phyloP scores from a whole-genome alignment of 768 basidiomycete species.

The Panaeolus cyanescens region DNA sequence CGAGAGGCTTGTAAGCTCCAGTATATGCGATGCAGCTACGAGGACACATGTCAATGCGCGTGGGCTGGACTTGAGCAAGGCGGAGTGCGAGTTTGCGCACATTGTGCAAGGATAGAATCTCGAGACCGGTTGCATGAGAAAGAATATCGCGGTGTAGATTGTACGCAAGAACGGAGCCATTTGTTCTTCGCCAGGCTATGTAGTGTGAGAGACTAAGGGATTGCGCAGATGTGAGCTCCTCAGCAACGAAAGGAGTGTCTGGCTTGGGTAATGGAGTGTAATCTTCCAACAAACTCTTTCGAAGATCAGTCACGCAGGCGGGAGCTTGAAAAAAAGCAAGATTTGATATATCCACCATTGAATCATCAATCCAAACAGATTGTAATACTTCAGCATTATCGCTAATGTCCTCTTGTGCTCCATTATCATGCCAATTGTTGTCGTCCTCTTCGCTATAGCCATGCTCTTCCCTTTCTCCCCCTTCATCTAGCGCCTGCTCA shows the following conservation, averaged over 20 bases:
- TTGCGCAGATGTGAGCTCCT: not conserved
- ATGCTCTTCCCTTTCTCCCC: no score
- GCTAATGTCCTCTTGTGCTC: no score
- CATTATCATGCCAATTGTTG: no score
- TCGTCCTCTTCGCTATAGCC: no score
- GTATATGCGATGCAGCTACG: constrained; percentile 26
- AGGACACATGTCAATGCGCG: constrained; percentile 6
- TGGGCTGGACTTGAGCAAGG: constrained; percentile 13
- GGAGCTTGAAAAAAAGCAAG: no score
- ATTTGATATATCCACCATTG: no score
- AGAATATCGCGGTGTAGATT: not conserved
- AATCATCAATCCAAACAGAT: no score
- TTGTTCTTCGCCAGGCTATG: not conserved
- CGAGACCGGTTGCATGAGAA: not conserved
- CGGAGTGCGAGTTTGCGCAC: not conserved
- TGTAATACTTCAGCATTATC: no score
- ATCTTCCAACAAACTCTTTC: no score
- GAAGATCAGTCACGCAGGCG: no score
- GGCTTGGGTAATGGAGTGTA: no score
- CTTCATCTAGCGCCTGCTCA: no score
- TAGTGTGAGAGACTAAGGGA: not conserved
- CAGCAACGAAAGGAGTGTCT: not conserved
- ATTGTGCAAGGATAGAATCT: not conserved
- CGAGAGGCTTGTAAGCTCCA: constrained; percentile 11
- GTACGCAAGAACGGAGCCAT: not conserved